phyloP scores from a whole-genome alignment of 352 stramenopile genomes.

The Globisporangium spinosum region DNA sequence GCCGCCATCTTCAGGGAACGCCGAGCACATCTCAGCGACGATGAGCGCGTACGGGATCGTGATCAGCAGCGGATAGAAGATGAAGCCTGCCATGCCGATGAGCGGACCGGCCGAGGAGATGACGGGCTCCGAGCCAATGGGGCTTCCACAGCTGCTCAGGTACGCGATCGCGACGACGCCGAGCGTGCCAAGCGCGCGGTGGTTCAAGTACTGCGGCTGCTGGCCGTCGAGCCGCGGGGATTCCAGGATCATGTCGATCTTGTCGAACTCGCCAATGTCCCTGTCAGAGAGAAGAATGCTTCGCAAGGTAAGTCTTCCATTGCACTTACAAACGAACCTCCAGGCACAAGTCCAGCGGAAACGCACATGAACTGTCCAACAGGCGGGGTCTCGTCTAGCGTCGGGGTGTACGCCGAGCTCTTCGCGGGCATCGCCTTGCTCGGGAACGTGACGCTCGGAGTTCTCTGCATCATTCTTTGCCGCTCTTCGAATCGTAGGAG shows the following conservation, averaged over 20 bases:
- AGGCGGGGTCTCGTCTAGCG: conserved; percentile 13
- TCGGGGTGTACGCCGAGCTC: conserved; percentile 9
- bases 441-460: conserved; percentile 1
- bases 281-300: conserved; percentile 6
- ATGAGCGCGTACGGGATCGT: conserved; percentile 57
- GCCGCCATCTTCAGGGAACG: conserved; percentile 71
- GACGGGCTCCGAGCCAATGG: conserved; percentile 54
- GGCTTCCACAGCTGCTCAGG: conserved; percentile 42
- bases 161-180: conserved; percentile 49
- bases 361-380: conserved; percentile 17
- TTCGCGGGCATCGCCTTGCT: conserved; percentile 3
- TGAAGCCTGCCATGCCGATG: conserved; percentile 41
- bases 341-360: background rate
- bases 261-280: conserved; percentile 22
- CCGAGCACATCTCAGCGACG: conserved; percentile 59
- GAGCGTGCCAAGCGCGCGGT: conserved; percentile 28
- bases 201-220: conserved; percentile 1
- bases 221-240: conserved; percentile 8
- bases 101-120: conserved; percentile 52
- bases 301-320: background rate
- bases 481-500: background rate
- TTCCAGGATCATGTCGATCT: conserved; percentile 25
- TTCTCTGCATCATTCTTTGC: conserved; percentile 4
- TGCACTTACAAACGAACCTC: background rate
- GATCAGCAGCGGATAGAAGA: conserved; percentile 63